phyloP scores from a whole-genome alignment of 305 asterid genomes.

The Galium porrigens region DNA sequence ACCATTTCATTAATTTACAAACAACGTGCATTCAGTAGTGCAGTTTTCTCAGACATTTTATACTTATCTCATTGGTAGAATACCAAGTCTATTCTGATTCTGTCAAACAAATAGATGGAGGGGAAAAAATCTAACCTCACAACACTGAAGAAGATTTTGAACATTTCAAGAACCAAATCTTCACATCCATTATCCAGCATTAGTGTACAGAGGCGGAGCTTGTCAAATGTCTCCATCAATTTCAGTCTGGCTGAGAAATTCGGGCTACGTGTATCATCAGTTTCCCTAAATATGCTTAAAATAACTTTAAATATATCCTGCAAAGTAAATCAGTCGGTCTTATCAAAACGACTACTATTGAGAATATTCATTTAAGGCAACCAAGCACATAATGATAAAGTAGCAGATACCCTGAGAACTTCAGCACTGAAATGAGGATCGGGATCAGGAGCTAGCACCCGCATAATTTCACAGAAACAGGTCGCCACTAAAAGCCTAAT shows the following conservation, averaged over 20 bases:
- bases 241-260: conserved; percentile 45
- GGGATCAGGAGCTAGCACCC: conserved; percentile 60
- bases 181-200: conserved; percentile 74
- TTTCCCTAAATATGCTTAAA: conserved; percentile 51
- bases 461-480: conserved; percentile 50
- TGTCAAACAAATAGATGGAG: neutral
- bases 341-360: neutral
- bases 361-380: neutral
- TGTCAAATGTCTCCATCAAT: conserved; percentile 55
- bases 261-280: conserved; percentile 42
- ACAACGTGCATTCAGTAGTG: neutral
- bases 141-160: conserved; percentile 50
- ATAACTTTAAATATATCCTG: conserved; percentile 61
- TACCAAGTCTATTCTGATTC: neutral
- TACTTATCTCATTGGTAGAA: neutral
- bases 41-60: neutral
- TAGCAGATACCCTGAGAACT: conserved; percentile 41
- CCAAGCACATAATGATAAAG: neutral
- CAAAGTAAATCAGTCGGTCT: conserved; percentile 7
- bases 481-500: conserved; percentile 52
- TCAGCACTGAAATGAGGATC: conserved; percentile 46
- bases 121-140: conserved; percentile 38
- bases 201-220: conserved; percentile 42
- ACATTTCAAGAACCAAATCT: conserved; percentile 61
- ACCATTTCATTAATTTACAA: neutral